These are phyloP conservation scores for Bretschneidera sinensis DNA, from an alignment of 345 rosid species.

Conservation along the genomic window DNA sequence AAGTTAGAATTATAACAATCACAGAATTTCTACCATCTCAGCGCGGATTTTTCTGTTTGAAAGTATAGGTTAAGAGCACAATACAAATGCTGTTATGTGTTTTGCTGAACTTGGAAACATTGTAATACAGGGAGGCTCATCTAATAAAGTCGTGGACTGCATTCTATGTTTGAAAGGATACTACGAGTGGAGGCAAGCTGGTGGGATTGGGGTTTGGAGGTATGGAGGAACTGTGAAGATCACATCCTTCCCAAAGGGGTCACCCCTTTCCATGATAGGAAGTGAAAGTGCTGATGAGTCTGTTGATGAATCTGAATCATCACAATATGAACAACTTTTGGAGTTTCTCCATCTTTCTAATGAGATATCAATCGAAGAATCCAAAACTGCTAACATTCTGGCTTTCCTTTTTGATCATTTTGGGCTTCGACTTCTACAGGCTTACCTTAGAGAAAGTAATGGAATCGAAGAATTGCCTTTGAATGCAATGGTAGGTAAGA, in stretches of 20 bases:
- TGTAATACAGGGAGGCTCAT: conserved; percentile 73
- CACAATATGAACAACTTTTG: conserved; percentile 77
- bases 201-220: conserved; percentile 95
- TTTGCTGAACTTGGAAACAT: background rate
- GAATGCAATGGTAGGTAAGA: conserved; percentile 96
- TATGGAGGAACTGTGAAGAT: conserved; percentile 97
- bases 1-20: no score
- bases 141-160: conserved; percentile 93
- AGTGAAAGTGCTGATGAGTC: conserved; percentile 87
- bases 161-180: conserved; percentile 93
- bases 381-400: conserved; percentile 62
- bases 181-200: conserved; percentile 90
- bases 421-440: conserved; percentile 74
- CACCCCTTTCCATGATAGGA: conserved; percentile 52
- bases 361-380: conserved; percentile 70
- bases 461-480: conserved; percentile 66
- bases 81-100: background rate
- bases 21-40: no score
- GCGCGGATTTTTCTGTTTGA: no score
- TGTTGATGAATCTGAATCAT: conserved; percentile 78
- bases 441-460: conserved; percentile 65
- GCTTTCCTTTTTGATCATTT: conserved; percentile 87
- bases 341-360: conserved; percentile 87
- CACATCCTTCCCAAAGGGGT: conserved; percentile 63
- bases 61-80: no score